Base-by-base conservation (phyloP, 257 asterid species). In the Osmanthus fragrans region DNA sequence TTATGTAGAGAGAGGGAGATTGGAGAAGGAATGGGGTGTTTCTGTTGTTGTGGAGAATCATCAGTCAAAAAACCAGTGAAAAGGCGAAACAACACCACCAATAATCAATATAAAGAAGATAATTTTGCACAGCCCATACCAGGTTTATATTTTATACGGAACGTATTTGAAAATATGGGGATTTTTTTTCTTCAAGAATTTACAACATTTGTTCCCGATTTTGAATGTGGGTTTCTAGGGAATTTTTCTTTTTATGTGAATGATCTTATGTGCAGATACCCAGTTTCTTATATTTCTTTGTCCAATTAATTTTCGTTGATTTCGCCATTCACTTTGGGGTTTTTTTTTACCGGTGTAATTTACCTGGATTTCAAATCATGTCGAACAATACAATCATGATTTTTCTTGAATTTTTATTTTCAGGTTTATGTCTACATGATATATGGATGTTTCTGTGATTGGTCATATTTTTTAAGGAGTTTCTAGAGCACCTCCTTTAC, bases 11-110 rank as follows among this genome's bases (percentile, higher is more conserved):
- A 69, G 76, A 27, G 37, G 6, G 65, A n/a, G 12, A 47, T 37
- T 32, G 65, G 12, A 6, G 42, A 18, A 54, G 7, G 71, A 42
- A 85, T 85, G 88, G 84, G 88, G 33, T 85, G 86, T 77, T 85
- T 85, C 75, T 69, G 74, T 64, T 85, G 84, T 73, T 27, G 25
- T 7, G 78, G 84, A 30, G 80, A 79, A 32, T 81, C 82, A 9
- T 67, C 88, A 74, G 54, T 58, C 45, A 39, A 79, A 65, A 85
- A 82, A 65, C 81, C 75, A 56, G 40, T 23, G 27, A 74, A 70
- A 19, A 77, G 66, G 67, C 36, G 72, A 54, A 77, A 74, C 51
- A 66, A 33, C 34, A 58, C 45, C 76, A 23, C 19, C 10, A 37
- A 33, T 30, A 71, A 78, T 70, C 77, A 42, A 18, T 67, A 21